phyloP scores from a whole-genome alignment of 139 green algal species.

The Chlorella sp. region DNA sequence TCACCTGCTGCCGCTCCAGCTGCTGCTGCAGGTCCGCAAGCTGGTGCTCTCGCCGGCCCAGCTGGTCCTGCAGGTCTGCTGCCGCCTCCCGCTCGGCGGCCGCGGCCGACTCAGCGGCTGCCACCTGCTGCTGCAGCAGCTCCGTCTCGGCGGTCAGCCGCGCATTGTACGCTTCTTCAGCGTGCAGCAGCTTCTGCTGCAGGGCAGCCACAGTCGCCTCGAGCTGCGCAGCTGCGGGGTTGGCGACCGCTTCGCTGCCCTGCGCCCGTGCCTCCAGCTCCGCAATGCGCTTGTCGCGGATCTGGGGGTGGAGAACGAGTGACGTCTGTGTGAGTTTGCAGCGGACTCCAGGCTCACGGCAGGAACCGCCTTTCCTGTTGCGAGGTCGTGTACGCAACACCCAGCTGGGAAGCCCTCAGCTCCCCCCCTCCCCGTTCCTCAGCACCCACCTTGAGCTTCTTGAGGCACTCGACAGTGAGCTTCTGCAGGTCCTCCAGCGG shows the following conservation, averaged over 20 bases:
- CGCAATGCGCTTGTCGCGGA: conserved; percentile 50
- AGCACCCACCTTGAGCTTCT: conserved; percentile 39
- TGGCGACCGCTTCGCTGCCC: background rate
- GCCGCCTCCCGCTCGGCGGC: background rate
- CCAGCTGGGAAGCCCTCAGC: too few relatives aligned
- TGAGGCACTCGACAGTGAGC: conserved; percentile 38
- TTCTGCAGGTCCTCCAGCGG: conserved; percentile 42
- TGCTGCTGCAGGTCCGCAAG: conserved; percentile 23
- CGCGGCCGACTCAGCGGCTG: background rate
- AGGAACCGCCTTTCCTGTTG: too few relatives aligned
- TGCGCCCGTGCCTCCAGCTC: conserved; percentile 23
- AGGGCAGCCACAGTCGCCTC: conserved; percentile 29
- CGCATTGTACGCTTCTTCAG: conserved; percentile 35
- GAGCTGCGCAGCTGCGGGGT: background rate
- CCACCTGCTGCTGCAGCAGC: conserved; percentile 32
- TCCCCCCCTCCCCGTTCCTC: too few relatives aligned
- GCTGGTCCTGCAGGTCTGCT: conserved; percentile 34
- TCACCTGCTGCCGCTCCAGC: conserved; percentile 2
- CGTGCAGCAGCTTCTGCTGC: conserved; percentile 34
- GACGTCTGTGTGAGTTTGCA: too few relatives aligned
- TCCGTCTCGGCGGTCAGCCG: conserved; percentile 45
- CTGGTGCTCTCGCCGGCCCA: conserved; percentile 33
- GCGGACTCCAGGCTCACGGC: too few relatives aligned
- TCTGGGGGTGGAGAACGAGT: too few relatives aligned
- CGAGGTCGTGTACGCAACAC: too few relatives aligned